These are phyloP conservation scores for Scedosporium aurantiacum DNA, from an alignment of 2,329 filamentous ascomycete genomes.

Conservation along the genomic window DNA sequence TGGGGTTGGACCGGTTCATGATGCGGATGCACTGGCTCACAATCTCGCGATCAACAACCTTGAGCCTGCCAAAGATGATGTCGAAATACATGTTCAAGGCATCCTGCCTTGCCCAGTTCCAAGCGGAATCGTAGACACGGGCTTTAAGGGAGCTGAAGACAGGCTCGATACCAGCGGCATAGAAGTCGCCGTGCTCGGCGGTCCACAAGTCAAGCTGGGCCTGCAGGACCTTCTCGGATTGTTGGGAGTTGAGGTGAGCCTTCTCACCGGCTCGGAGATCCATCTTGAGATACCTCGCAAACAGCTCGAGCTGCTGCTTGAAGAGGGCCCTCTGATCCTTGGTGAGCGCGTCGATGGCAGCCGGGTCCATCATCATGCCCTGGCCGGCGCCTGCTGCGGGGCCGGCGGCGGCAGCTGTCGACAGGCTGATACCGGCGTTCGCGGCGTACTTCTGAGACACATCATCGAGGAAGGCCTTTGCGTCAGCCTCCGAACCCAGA, in stretches of 20 bases:
- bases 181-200: conserved; percentile 91
- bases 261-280: conserved; percentile 96
- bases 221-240: conserved; percentile 80
- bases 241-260: conserved; percentile 71
- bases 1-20: conserved; percentile 97
- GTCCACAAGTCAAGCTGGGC: conserved; percentile 92
- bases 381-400: conserved; percentile 56
- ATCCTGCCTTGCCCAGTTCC: conserved; percentile 98
- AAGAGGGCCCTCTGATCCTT: conserved; percentile 93
- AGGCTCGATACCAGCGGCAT: conserved; percentile 87
- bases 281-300: conserved; percentile 93
- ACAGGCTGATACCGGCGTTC: conserved; percentile 71
- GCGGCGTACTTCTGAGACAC: conserved; percentile 82
- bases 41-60: conserved; percentile 91
- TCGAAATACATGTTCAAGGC: conserved; percentile 98
- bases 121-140: conserved; percentile 92
- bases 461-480: conserved; percentile 84
- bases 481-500: conserved; percentile 79
- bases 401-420: conserved; percentile 64
- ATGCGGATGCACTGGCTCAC: conserved; percentile 97
- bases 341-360: conserved; percentile 89
- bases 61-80: conserved; percentile 90
- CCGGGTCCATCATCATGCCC: conserved; percentile 99
- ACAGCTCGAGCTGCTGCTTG: conserved; percentile 95
- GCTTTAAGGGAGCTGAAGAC: conserved; percentile 91